A percentile compares a stretch with the other conserved stretches of the same genome.
phyloP scores from a whole-genome alignment of 2,329 filamentous ascomycete species.

The Diplocarpon rosae region DNA sequence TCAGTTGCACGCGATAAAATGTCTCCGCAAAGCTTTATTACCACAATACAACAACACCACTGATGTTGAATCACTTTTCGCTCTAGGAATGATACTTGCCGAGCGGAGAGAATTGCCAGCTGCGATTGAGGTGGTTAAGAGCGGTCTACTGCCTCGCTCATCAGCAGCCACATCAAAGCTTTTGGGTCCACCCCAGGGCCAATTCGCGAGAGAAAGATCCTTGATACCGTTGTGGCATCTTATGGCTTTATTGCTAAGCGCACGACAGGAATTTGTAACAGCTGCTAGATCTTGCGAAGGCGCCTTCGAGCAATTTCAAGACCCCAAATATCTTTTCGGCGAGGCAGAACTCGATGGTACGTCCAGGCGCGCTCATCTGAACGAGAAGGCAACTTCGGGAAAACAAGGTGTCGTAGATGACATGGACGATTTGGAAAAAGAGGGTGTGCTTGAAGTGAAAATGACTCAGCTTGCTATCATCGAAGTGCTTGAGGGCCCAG shows the following conservation, averaged over 20 bases:
- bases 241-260: conserved; percentile 73
- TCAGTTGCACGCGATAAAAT: conserved; percentile 66
- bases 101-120: conserved; percentile 72
- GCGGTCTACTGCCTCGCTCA: conserved; percentile 52
- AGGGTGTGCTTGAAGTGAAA: conserved; percentile 82
- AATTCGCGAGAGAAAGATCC: conserved; percentile 43
- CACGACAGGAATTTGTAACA: conserved; percentile 72
- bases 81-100: conserved; percentile 73
- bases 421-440: conserved; percentile 76
- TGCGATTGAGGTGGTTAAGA: conserved; percentile 74
- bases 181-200: conserved; percentile 28
- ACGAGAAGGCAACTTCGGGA: conserved; percentile 29
- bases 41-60: conserved; percentile 53
- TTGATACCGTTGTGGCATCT: conserved; percentile 85
- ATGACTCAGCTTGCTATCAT: conserved; percentile 85
- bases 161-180: conserved; percentile 25
- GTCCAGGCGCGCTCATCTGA: conserved; percentile 58
- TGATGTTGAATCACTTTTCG: conserved; percentile 69
- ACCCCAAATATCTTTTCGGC: conserved; percentile 59
- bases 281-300: conserved; percentile 78
- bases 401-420: conserved; percentile 54
- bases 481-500: conserved; percentile 73
- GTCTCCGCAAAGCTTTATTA: conserved; percentile 61
- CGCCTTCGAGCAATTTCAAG: conserved; percentile 80
- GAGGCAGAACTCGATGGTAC: conserved; percentile 36